A percentile compares a stretch with the other conserved stretches of the same genome.
phyloP scores from a whole-genome alignment of 305 asterid genomes.

The Fraxinus albicans region DNA sequence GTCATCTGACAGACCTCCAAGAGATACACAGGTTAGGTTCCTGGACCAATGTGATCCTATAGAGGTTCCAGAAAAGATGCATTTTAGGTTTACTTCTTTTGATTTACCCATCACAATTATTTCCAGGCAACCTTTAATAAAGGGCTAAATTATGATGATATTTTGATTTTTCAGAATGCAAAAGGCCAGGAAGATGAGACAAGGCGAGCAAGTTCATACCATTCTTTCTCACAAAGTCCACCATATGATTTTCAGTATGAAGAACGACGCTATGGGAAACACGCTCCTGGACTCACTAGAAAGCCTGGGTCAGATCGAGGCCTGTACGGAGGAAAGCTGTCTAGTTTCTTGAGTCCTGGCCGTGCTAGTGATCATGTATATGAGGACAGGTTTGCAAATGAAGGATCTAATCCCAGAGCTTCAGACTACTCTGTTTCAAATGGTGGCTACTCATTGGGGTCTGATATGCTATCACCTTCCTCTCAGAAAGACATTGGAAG shows the following conservation, averaged over 20 bases:
- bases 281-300: constrained; percentile 60
- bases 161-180: constrained; percentile 48
- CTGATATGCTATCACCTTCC: constrained; percentile 51
- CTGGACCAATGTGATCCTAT: constrained; percentile 19
- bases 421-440: constrained; percentile 59
- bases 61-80: constrained; percentile 13
- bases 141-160: constrained; percentile 31
- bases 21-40: constrained; percentile 70
- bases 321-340: constrained; percentile 68
- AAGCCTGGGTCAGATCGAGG: constrained; percentile 94
- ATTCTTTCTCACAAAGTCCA: constrained; percentile 95
- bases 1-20: constrained; percentile 69
- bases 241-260: constrained; percentile 97
- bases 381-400: constrained; percentile 60
- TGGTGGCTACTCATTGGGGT: constrained; percentile 58
- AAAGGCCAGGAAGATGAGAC: constrained; percentile 67
- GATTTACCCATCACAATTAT: constrained; percentile 11
- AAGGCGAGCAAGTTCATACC: constrained; percentile 94
- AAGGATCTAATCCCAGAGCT: constrained; percentile 57
- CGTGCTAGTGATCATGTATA: constrained; percentile 50
- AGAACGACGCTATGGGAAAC: constrained; percentile 82
- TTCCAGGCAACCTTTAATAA: constrained; percentile 18
- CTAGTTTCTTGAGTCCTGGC: constrained; percentile 77
- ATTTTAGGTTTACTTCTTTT: constrained; percentile 20
- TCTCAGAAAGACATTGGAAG: constrained; percentile 59